Evolutionary conservation across 257 asterid species (phyloP).

Genomic region (Gynochthodes officinalis): DNA sequence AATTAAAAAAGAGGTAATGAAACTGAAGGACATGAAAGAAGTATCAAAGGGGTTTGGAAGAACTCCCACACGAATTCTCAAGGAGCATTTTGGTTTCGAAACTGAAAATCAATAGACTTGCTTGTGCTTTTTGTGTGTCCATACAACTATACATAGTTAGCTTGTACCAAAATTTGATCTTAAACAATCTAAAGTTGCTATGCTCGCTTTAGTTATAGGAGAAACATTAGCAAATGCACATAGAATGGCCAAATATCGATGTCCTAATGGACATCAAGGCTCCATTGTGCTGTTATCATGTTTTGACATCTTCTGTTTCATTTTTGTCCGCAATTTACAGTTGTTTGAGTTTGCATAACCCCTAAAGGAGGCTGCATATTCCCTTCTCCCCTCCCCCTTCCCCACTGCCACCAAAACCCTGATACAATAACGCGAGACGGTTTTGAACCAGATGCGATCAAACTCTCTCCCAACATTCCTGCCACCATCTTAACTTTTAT

Average conservation of each 20-base stretch:
- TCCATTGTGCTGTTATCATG: neutral
- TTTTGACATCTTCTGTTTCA: neutral
- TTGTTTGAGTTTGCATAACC: neutral
- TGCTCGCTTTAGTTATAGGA: neutral
- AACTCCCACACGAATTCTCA: conserved; percentile 47
- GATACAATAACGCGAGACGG: no score
- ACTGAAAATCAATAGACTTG: conserved; percentile 21
- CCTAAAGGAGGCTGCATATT: no score
- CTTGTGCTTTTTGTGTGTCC: neutral
- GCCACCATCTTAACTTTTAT: no score
- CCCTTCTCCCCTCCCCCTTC: no score
- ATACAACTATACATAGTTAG: neutral
- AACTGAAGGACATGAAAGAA: conserved; percentile 56
- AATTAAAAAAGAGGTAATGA: conserved; percentile 43
- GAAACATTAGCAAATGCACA: no score
- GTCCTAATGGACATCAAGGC: neutral
- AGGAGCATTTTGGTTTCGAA: conserved; percentile 48
- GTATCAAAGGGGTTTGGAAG: conserved; percentile 69
- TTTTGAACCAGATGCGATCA: no score
- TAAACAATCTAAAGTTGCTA: neutral
- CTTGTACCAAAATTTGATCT: conserved; percentile 14
- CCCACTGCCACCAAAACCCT: no score
- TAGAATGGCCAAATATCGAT: neutral
- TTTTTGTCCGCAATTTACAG: neutral
- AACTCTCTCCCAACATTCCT: no score